phyloP scores from a whole-genome alignment of 139 green algal genomes.

The Marvania coccoides region DNA sequence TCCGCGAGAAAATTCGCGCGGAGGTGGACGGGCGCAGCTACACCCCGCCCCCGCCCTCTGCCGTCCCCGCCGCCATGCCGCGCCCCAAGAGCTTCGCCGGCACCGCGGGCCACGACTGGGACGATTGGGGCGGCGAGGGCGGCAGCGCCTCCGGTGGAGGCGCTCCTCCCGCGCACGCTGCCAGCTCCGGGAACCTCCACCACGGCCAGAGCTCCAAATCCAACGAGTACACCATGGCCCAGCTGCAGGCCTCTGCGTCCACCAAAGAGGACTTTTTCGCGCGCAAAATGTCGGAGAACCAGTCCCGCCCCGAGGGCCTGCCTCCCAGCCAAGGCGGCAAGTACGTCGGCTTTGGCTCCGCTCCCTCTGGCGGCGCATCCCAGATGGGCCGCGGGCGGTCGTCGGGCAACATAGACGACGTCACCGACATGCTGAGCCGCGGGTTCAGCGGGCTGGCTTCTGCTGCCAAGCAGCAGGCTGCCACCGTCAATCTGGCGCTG shows the following conservation, averaged over 20 bases:
- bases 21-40: constrained; percentile 73
- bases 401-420: constrained; percentile 5
- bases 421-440: constrained; percentile 46
- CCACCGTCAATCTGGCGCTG: not conserved
- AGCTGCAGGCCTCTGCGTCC: constrained; percentile 65
- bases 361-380: constrained; percentile 3
- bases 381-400: not conserved
- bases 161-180: not conserved
- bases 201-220: not conserved
- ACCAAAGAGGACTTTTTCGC: constrained; percentile 90
- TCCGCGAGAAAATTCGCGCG: constrained; percentile 76
- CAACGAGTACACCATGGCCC: constrained; percentile 57
- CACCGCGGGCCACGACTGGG: constrained; percentile 42
- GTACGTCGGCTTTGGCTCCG: constrained; percentile 95
- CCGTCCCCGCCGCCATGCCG: not conserved
- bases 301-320: constrained; percentile 63
- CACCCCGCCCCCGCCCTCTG: constrained; percentile 45
- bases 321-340: constrained; percentile 89
- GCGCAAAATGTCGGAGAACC: constrained; percentile 80
- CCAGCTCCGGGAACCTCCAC: not conserved
- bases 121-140: constrained; percentile 59
- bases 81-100: not conserved
- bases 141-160: not conserved
- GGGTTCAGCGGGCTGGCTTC: constrained; percentile 38
- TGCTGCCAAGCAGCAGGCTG: constrained; percentile 2